Base-by-base conservation (phyloP, 2,329 filamentous ascomycete genomes). In the Aphanocladium album region DNA sequence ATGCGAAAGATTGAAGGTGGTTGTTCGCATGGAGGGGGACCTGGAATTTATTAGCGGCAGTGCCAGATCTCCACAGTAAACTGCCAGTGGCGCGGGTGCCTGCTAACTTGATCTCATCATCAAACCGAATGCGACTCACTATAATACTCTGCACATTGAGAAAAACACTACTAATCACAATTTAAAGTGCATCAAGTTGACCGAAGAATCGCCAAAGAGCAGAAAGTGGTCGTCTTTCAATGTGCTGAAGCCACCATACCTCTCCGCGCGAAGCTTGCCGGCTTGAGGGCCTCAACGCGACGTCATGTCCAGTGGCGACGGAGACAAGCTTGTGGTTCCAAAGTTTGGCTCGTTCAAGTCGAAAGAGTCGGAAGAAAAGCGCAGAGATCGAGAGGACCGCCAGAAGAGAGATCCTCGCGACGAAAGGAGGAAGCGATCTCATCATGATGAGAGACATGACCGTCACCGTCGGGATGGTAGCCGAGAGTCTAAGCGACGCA, bases 271-370 rank as follows among this genome's bases (percentile, higher is more conserved):
- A 52, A 59, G 47, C 23, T n/a, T 21, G 35, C n/a, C 27, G 8
- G 27, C 23, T 35, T 35, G 5, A 33, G 45, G 5, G 35, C n/a
- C 25, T 17, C 2, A 5, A 46, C 46, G 23, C 27, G 57, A 52
- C 65, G 64, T 59, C 54, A 74, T 73, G 70, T 66, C 70, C 27
- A 62, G 62, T 47, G 66, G 66, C 50, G 67, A 69, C 49, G 66
- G 68, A 41, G 64, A 64, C 37, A 66, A 65, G 50, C 47, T 66
- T 39, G 62, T 66, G 27, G 78, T 89, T 23, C 89, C 90, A 11
- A 91, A 87, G 67, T 93, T 93, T 69, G 79, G 84, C 21, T 93
- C 89, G 64, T 93, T 93, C 77, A 86, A 83, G 66, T 21, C 83
- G 11, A 62, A 63, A 33, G 14, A 51, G 8, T 56, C 59, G 9